Conservation (phyloP, 768 basidiomycete genomes). For the Agrocybe praecox region DNA sequence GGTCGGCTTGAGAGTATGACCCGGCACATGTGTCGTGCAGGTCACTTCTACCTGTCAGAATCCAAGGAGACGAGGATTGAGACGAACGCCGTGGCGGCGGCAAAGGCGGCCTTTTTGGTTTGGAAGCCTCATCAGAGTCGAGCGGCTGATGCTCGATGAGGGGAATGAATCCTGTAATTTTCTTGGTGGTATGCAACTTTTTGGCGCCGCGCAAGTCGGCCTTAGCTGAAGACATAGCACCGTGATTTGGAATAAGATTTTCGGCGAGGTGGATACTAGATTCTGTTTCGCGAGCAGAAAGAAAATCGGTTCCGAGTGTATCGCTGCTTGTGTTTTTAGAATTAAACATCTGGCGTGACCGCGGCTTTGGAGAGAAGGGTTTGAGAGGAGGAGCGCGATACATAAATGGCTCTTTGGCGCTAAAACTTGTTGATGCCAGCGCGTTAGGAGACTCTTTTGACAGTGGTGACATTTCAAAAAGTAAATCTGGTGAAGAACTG, state of each 20-base stretch:
- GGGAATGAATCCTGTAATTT: conserved; percentile 40
- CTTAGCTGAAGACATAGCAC: not conserved
- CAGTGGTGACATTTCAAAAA: conserved; percentile 57
- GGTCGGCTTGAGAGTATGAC: conserved; percentile 34
- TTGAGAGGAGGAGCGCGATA: conserved; percentile 38
- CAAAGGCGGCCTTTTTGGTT: conserved; percentile 21
- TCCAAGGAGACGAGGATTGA: conserved; percentile 39
- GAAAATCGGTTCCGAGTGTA: conserved; percentile 6
- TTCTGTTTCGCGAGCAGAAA: not conserved
- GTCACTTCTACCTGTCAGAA: conserved; percentile 33
- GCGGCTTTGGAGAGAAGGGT: conserved; percentile 10
- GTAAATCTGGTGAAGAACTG: conserved; percentile 45
- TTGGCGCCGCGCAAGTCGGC: not conserved
- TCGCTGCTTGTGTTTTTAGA: conserved; percentile 7
- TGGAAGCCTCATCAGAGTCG: conserved; percentile 15
- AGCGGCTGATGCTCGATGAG: conserved; percentile 26
- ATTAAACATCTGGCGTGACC: conserved; percentile 12
- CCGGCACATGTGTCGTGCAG: conserved; percentile 28
- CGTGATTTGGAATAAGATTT: not conserved
- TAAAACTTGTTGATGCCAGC: conserved; percentile 18
- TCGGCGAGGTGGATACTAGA: not conserved
- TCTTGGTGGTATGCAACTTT: conserved; percentile 23
- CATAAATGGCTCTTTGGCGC: conserved; percentile 37
- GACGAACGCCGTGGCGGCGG: conserved; percentile 37
- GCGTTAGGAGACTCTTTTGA: conserved; percentile 27